These are phyloP conservation scores for Hortaea sp. DNA, from an alignment of 2,329 filamentous ascomycete species.

Conservation along the genomic window DNA sequence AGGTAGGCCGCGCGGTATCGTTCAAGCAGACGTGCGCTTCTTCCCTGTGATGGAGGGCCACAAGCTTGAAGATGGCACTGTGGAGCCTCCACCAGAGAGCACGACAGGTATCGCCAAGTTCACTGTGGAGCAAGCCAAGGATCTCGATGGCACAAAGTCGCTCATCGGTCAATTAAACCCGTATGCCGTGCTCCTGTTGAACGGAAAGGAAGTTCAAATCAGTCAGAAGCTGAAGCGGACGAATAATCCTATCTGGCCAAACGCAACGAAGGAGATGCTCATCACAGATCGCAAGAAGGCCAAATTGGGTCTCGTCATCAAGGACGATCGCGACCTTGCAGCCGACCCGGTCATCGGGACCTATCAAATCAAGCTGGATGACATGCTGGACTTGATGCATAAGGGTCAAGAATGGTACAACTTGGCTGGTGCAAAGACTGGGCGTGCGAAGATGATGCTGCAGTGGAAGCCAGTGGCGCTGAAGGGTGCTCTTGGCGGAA, in stretches of 20 bases:
- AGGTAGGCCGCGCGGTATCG: slow-evolving; percentile 70
- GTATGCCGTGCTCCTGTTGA: slow-evolving; percentile 79
- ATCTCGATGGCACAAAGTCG: slow-evolving; percentile 85
- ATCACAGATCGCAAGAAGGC: slow-evolving; percentile 89
- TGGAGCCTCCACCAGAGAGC: slow-evolving; percentile 72
- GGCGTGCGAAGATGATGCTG: slow-evolving; percentile 79
- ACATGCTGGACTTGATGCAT: slow-evolving; percentile 80
- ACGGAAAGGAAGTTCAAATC: slow-evolving; percentile 79
- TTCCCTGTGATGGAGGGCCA: slow-evolving; percentile 78
- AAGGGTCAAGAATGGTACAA: slow-evolving; percentile 97
- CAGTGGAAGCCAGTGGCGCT: slow-evolving; percentile 94
- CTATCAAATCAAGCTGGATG: slow-evolving; percentile 91
- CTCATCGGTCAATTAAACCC: slow-evolving; percentile 84
- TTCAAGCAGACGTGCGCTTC: slow-evolving; percentile 80
- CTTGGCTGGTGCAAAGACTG: slow-evolving; percentile 67
- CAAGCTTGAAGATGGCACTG: slow-evolving; percentile 64
- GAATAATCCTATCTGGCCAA: slow-evolving; percentile 93
- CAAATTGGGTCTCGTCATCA: slow-evolving; percentile 83
- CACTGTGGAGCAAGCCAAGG: slow-evolving; percentile 91
- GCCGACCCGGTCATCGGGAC: slow-evolving; percentile 77
- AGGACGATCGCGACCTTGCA: slow-evolving; percentile 82
- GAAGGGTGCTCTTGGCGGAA: slow-evolving; percentile 63
- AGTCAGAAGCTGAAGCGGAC: slow-evolving; percentile 93
- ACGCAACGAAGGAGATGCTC: slow-evolving; percentile 85
- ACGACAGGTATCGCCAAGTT: slow-evolving; percentile 92